These are phyloP conservation scores for Ophiognomonia clavigignenti-juglandacearum DNA, from an alignment of 2,329 filamentous ascomycete species.

Conservation along the genomic window DNA sequence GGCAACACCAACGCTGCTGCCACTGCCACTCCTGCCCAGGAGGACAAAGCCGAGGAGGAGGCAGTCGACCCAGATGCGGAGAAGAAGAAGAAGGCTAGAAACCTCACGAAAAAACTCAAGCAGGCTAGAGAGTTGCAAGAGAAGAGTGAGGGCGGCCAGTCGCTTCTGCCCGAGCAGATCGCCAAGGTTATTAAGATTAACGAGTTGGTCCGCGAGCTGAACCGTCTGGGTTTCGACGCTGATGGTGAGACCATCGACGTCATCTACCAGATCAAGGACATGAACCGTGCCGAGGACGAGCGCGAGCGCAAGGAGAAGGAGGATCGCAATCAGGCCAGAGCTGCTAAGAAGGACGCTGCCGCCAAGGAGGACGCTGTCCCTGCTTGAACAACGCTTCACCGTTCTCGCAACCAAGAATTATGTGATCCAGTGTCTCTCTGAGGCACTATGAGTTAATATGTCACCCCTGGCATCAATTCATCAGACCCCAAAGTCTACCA, in stretches of 20 bases:
- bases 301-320: conserved; percentile 10
- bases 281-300: too few species aligned
- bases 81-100: conserved; percentile 87
- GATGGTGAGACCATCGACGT: conserved; percentile 58
- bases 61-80: conserved; percentile 66
- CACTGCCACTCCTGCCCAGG: not conserved
- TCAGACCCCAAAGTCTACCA: too few species aligned
- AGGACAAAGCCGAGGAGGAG: conserved; percentile 14
- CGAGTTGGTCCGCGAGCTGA: conserved; percentile 84
- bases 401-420: too few species aligned
- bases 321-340: too few species aligned
- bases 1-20: too few species aligned
- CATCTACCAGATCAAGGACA: too few species aligned
- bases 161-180: conserved; percentile 86
- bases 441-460: too few species aligned
- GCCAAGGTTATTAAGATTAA: conserved; percentile 97
- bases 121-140: conserved; percentile 86
- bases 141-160: conserved; percentile 84
- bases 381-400: not conserved
- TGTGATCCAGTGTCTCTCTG: too few species aligned
- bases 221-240: conserved; percentile 75
- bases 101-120: conserved; percentile 88
- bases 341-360: conserved; percentile 37
- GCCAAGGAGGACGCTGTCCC: conserved; percentile 13
- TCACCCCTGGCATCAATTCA: too few species aligned